phyloP scores from a whole-genome alignment of 805 yeast species.

The Spathaspora sp. region DNA sequence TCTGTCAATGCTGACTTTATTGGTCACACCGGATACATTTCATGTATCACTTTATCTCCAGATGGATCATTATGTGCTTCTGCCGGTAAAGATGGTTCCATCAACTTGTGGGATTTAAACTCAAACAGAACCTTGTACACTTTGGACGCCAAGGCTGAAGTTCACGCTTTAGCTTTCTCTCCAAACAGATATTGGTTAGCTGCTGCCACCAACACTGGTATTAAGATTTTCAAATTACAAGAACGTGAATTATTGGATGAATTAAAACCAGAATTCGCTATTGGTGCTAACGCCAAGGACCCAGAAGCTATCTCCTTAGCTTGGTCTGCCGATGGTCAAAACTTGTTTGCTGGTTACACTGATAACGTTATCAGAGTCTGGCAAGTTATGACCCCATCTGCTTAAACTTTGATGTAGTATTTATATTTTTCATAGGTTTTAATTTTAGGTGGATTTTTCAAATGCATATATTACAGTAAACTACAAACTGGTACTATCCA shows the following conservation, averaged over 20 bases:
- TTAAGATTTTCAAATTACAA: conserved; percentile 97
- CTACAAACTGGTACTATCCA: neutral
- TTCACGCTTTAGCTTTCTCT: conserved; percentile 98
- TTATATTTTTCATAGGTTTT: conserved; percentile 1
- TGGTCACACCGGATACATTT: conserved; percentile 99
- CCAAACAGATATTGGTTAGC: conserved; percentile 99
- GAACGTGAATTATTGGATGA: conserved; percentile 92
- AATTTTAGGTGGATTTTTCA: conserved; percentile 1
- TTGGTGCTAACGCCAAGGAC: conserved; percentile 85
- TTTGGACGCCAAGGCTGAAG: conserved; percentile 92
- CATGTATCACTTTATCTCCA: conserved; percentile 96
- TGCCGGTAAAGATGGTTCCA: conserved; percentile 99
- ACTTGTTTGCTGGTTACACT: conserved; percentile 99
- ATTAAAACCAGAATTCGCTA: conserved; percentile 96
- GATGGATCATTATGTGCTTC: conserved; percentile 99
- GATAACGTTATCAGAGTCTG: conserved; percentile 99
- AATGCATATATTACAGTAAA: conserved; percentile 1
- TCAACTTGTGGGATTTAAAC: conserved; percentile 97
- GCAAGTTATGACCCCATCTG: conserved; percentile 95
- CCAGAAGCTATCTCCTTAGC: conserved; percentile 97
- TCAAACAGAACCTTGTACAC: conserved; percentile 85
- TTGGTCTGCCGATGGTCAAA: conserved; percentile 99
- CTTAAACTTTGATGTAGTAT: conserved; percentile 22
- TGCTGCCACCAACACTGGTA: conserved; percentile 97
- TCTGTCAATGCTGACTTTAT: conserved; percentile 90